Percentiles rank a stretch among this genome's conserved stretches.
Conservation (phyloP, 2,329 filamentous ascomycete genomes). For the Paramyrothecium roridum region DNA sequence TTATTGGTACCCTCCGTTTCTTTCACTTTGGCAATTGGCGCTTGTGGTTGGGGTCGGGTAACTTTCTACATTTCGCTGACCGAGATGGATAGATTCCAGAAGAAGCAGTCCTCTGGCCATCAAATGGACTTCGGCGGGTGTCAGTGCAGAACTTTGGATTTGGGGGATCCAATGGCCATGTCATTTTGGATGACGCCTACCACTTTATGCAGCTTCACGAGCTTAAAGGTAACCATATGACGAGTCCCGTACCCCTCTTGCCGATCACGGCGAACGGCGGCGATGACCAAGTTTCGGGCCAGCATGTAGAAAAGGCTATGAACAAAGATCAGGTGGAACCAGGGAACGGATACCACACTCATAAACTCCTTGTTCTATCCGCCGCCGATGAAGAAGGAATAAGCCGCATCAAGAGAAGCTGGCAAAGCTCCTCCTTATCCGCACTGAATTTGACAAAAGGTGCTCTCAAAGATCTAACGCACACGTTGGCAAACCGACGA, state of each 20-base stretch:
- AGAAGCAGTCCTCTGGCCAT: conserved; percentile 3
- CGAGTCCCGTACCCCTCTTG: neutral
- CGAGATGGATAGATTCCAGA: neutral
- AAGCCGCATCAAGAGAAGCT: conserved; percentile 4
- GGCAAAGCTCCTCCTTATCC: neutral
- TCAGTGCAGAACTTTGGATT: conserved; percentile 45
- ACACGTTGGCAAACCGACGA: neutral
- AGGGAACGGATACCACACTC: neutral
- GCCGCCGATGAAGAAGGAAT: conserved; percentile 27
- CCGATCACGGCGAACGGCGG: no score
- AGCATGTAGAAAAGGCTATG: neutral
- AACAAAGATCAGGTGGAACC: neutral
- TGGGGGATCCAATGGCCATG: conserved; percentile 40
- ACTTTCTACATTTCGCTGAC: no score
- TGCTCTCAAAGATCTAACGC: neutral
- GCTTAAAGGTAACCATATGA: neutral
- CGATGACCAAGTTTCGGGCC: neutral
- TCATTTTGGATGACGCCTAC: conserved; percentile 26
- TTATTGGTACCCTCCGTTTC: no score
- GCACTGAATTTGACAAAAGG: neutral
- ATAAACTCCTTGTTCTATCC: conserved; percentile 35
- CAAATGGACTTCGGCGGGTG: neutral
- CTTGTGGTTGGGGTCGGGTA: no score
- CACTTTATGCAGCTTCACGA: neutral
- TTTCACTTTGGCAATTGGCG: neutral